phyloP scores from a whole-genome alignment of 176 grass and related monocot species.

The Ananas comosus region DNA sequence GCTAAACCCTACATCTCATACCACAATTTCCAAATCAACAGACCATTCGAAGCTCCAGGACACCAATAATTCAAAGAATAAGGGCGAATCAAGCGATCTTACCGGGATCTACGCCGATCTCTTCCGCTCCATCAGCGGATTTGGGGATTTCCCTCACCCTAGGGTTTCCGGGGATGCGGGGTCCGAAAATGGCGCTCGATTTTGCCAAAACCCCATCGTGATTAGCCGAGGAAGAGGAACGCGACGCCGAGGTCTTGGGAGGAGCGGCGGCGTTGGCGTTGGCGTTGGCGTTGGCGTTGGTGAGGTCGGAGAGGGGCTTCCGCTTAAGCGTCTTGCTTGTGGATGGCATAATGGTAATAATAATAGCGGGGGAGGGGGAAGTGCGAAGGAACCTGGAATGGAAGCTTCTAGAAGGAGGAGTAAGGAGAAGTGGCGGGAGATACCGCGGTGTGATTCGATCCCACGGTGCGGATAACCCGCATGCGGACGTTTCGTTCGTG shows the following conservation, averaged over 20 bases:
- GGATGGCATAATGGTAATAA: too few relatives aligned
- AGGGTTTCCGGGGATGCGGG: background rate
- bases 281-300: too few relatives aligned
- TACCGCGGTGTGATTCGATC: too few relatives aligned
- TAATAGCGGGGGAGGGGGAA: too few relatives aligned
- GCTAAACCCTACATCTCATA: background rate
- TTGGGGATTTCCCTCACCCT: background rate
- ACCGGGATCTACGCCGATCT: background rate
- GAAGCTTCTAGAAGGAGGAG: too few relatives aligned
- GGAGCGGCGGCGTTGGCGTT: background rate
- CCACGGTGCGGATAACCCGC: too few relatives aligned
- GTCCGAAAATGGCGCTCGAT: background rate
- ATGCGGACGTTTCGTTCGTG: too few relatives aligned
- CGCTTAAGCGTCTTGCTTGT: background rate
- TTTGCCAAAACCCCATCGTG: background rate
- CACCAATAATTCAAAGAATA: background rate
- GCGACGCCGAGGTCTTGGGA: background rate
- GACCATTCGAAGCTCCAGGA: background rate
- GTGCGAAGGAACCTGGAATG: too few relatives aligned
- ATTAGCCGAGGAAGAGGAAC: background rate
- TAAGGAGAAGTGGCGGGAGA: too few relatives aligned
- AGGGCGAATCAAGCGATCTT: background rate
- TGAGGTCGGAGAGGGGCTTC: conserved; percentile 2
- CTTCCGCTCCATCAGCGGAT: background rate
- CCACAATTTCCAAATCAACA: background rate